These are phyloP conservation scores for Graphilbum ipis-grandicollis DNA, from an alignment of 2,329 filamentous ascomycete genomes.

Conservation along the genomic window DNA sequence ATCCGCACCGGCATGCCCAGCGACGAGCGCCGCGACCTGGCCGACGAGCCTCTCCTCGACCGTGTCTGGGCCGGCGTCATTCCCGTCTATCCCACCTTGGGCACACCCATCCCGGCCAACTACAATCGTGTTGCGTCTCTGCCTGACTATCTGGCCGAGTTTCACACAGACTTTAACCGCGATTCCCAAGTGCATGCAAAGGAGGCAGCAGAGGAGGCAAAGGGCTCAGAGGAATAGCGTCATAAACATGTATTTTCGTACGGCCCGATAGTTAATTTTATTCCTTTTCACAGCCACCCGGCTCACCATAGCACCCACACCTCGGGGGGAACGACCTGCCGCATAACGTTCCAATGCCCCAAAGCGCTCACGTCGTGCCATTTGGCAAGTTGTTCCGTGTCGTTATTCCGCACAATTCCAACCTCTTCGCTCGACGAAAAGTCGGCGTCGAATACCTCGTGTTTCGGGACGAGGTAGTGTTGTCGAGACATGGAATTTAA, in stretches of 20 bases:
- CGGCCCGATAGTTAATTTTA: too few species aligned
- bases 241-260: too few species aligned
- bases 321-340: conserved; percentile 54
- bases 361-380: conserved; percentile 62
- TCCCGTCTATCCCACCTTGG: conserved; percentile 46
- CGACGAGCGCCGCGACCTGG: conserved; percentile 32
- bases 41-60: conserved; percentile 22
- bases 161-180: conserved; percentile 20
- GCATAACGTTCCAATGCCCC: conserved; percentile 87
- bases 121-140: conserved; percentile 41
- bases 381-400: conserved; percentile 47
- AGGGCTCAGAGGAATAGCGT: too few species aligned
- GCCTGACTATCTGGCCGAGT: conserved; percentile 41
- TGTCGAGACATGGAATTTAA: conserved; percentile 53
- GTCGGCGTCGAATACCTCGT: conserved; percentile 44
- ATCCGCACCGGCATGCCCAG: conserved; percentile 45
- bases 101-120: conserved; percentile 40
- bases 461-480: conserved; percentile 52
- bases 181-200: conserved; percentile 10
- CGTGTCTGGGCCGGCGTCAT: conserved; percentile 39
- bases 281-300: too few species aligned
- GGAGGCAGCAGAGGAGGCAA: conserved; percentile 9
- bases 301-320: conserved; percentile 78
- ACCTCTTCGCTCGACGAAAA: conserved; percentile 27
- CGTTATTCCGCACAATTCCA: conserved; percentile 40